Evolutionary conservation across 2,329 filamentous ascomycete species (phyloP).

Genomic region (Aspergillus brasiliensis): DNA sequence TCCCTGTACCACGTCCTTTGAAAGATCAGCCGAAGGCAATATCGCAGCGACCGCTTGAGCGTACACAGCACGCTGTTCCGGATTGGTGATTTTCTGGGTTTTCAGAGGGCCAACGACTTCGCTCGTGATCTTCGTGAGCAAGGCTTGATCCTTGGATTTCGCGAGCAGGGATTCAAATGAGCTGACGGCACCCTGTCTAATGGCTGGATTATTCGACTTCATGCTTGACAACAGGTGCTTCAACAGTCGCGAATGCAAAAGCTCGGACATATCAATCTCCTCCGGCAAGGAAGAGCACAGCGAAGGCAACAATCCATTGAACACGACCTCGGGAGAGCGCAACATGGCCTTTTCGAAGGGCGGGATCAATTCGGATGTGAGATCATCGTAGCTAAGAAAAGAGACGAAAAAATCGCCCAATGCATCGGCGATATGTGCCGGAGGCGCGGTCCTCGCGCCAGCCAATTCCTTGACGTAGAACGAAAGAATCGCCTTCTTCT

Average conservation of each 20-base stretch:
- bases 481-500: slow-evolving; percentile 72
- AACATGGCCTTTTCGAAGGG: slow-evolving; percentile 86
- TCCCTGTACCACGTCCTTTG: slow-evolving; percentile 66
- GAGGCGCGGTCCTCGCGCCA: slow-evolving; percentile 72
- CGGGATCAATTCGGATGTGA: slow-evolving; percentile 75
- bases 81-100: slow-evolving; percentile 76
- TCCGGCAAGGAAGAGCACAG: slow-evolving; percentile 70
- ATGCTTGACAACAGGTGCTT: slow-evolving; percentile 88
- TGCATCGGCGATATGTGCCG: slow-evolving; percentile 70
- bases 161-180: slow-evolving; percentile 72
- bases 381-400: slow-evolving; percentile 73
- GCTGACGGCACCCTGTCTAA: slow-evolving; percentile 73
- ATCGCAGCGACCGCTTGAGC: slow-evolving; percentile 75
- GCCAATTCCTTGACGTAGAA: slow-evolving; percentile 87
- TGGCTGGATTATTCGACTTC: slow-evolving; percentile 81
- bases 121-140: slow-evolving; percentile 69
- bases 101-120: slow-evolving; percentile 81
- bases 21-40: slow-evolving; percentile 61
- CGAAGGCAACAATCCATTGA: slow-evolving; percentile 75
- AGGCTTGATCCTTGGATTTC: slow-evolving; percentile 60
- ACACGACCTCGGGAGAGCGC: slow-evolving; percentile 83
- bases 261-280: slow-evolving; percentile 73
- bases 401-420: slow-evolving; percentile 79
- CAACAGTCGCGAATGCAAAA: slow-evolving; percentile 70
- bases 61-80: slow-evolving; percentile 81